These are phyloP conservation scores for Nidularia sp. DNA, from an alignment of 768 basidiomycete species.

Conservation along the genomic window DNA sequence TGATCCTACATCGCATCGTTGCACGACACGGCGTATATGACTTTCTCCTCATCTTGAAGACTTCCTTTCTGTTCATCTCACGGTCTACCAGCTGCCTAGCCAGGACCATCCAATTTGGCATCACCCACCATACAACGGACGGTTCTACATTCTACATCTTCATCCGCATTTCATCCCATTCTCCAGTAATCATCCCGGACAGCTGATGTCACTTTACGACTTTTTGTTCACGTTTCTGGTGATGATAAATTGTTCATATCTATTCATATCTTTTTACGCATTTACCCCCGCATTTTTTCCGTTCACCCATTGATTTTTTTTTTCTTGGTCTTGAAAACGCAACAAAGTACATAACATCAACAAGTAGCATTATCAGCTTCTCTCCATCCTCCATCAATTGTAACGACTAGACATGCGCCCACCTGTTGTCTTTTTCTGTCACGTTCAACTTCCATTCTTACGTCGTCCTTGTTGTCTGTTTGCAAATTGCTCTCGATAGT, in stretches of 20 bases:
- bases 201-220: slow-evolving; percentile 14
- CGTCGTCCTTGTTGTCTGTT: slow-evolving; percentile 20
- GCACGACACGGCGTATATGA: slow-evolving; percentile 24
- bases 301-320: slow-evolving; percentile 9
- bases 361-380: slow-evolving; percentile 1
- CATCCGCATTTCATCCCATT: neutral
- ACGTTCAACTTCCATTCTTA: slow-evolving; percentile 13
- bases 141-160: neutral
- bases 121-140: neutral
- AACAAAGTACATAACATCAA: neutral
- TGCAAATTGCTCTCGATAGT: slow-evolving; percentile 23
- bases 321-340: slow-evolving; percentile 5
- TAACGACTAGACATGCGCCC: slow-evolving; percentile 74
- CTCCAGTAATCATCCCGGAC: slow-evolving; percentile 7
- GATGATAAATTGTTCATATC: slow-evolving; percentile 13
- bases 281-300: slow-evolving; percentile 6
- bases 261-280: slow-evolving; percentile 19
- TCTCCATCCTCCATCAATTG: slow-evolving; percentile 31
- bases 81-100: neutral
- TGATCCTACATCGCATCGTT: slow-evolving; percentile 22
- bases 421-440: slow-evolving; percentile 25
- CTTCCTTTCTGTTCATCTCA: slow-evolving; percentile 10
- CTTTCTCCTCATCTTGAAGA: slow-evolving; percentile 8
- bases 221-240: neutral
- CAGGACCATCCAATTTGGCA: neutral